These are phyloP conservation scores for Cryptococcus sp. DNA, from an alignment of 1,284 basidiomycete species.

Conservation along the genomic window DNA sequence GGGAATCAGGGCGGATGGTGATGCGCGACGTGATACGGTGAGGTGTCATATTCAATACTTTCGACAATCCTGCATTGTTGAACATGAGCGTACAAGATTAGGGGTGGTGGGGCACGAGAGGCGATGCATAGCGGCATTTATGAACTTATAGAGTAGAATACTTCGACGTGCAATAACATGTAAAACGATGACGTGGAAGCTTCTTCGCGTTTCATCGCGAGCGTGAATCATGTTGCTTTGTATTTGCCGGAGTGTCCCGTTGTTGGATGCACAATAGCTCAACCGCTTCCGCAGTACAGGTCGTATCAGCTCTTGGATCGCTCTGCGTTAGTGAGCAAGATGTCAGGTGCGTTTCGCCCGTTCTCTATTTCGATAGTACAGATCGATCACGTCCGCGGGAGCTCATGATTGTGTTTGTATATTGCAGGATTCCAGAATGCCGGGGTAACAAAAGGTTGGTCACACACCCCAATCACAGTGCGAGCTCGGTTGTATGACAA, in stretches of 20 bases:
- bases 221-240: background rate
- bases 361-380: background rate
- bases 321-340: constrained; percentile 1
- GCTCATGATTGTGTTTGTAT: background rate
- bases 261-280: background rate
- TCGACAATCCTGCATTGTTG: no score
- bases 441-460: constrained; percentile 44
- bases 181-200: no score
- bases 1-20: constrained; percentile 27
- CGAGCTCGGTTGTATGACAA: background rate
- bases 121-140: no score
- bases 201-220: no score
- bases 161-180: no score
- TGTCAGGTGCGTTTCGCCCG: constrained; percentile 17
- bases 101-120: no score
- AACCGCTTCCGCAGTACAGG: no score
- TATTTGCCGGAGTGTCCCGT: background rate
- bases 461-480: background rate
- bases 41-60: no score
- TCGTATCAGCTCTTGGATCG: background rate
- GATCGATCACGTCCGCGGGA: no score
- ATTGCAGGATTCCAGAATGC: constrained; percentile 49
- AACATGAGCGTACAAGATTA: no score
- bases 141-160: no score
- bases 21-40: background rate